A percentile compares a stretch with the other conserved stretches of the same genome.
phyloP scores from a whole-genome alignment of 2,329 filamentous ascomycete species.

The Fusarium miscanthi region DNA sequence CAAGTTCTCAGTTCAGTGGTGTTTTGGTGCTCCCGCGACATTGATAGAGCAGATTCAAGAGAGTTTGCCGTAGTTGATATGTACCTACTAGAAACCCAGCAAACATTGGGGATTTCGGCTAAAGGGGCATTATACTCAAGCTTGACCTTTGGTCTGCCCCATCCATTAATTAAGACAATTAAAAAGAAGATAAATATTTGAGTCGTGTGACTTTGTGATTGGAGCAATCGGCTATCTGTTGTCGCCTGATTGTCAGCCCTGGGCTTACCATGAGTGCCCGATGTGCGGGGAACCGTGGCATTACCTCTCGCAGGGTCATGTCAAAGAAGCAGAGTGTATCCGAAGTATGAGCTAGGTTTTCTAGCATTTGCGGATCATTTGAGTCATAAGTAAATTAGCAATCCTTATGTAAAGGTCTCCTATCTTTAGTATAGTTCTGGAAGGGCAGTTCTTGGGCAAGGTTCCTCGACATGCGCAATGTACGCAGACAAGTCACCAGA shows the following conservation, averaged over 20 bases:
- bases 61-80: too few species aligned
- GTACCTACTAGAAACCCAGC: too few species aligned
- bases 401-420: background rate
- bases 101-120: background rate
- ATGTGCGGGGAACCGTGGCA: background rate
- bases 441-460: background rate
- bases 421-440: too few species aligned
- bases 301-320: background rate
- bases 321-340: too few species aligned
- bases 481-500: too few species aligned
- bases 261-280: background rate
- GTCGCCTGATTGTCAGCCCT: background rate
- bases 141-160: rapidly evolving
- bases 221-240: background rate
- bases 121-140: rapidly evolving
- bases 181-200: rapidly evolving
- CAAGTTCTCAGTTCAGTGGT: background rate
- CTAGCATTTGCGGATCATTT: rapidly evolving
- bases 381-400: rapidly evolving
- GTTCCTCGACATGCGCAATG: background rate
- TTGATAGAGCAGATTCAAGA: too few species aligned
- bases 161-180: rapidly evolving
- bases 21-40: background rate
- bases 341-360: rapidly evolving
- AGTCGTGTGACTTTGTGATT: too few species aligned